Base-by-base conservation (phyloP, 192 early-diverging fungal genomes). In the Coemansia asiatica region DNA sequence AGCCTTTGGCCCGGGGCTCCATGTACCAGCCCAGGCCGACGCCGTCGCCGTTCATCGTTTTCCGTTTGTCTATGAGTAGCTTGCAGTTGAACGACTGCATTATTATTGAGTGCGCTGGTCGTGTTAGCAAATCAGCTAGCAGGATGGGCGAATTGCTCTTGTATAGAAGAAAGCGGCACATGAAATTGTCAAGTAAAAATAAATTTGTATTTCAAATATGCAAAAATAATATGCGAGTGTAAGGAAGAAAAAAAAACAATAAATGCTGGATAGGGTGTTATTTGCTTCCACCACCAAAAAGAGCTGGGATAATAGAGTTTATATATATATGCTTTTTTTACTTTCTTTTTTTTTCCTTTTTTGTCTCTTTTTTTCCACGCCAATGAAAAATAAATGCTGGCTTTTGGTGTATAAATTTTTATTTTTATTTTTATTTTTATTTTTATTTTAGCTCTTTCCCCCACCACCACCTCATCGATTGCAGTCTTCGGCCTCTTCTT, bases 21-120 rank as follows among this genome's bases (percentile, higher is more conserved):
- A 90, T 89, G 82, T 84, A 85, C 81, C 79, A 86, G 53, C 87
- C 91, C 48, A 92, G 87, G 31, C 91, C 91, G 74, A 92, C 91
- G 23, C 91, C 91, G 70, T 92, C 91, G 55, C 90, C 90, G 77
- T 92, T 92, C 67, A 90, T 83, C 2, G 87, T 84, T 69, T 85
- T 71, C 58, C 83, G 49, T 29, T 66, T 67, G 72, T 92, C 89
- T 5, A 92, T 65, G 40, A 87, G 85, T 46, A 92, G 73, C 69
- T 84, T 85, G 60, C 85, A 88, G 74, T 89, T 89, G 69, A 90
- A 88, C 56, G 90, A 90, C 73, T 92, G 90, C 76, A 90, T 90
- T 49, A 92, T 90, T 38, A 92, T 92, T 23, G 90, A 92, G 58
- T 92, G 89, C 2, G 85, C 85, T 0, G 90, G 90, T 56, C 87